phyloP scores from a whole-genome alignment of 73 alveolate species.

The Paramecium sexaurelia region DNA sequence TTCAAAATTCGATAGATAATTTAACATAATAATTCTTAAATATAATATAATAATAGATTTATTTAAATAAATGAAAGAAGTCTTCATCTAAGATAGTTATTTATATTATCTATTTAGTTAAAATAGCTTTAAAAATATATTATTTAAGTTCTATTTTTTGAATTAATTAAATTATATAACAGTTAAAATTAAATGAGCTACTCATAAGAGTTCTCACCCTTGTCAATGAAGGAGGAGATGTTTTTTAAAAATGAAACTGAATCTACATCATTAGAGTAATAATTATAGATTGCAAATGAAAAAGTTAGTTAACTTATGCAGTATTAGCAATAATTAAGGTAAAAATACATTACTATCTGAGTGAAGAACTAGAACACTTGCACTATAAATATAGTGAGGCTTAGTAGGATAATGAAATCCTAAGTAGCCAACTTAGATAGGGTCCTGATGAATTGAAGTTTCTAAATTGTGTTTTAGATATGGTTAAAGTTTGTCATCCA shows the following conservation, averaged over 20 bases:
- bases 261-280: background rate
- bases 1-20: no score
- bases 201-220: slow-evolving; percentile 48
- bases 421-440: background rate
- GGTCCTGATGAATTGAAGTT: background rate
- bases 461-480: slow-evolving; percentile 1
- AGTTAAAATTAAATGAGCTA: slow-evolving; percentile 27
- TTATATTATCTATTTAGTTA: background rate
- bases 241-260: slow-evolving; percentile 30
- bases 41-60: no score
- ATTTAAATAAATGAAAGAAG: no score
- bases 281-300: slow-evolving; percentile 23
- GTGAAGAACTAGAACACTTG: slow-evolving; percentile 47
- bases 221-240: slow-evolving; percentile 38
- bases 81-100: background rate
- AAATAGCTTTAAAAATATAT: background rate
- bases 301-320: slow-evolving; percentile 15
- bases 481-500: slow-evolving; percentile 33
- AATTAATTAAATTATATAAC: background rate
- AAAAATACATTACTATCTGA: background rate
- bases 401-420: slow-evolving; percentile 4
- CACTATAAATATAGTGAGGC: slow-evolving; percentile 6
- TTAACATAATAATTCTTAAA: background rate
- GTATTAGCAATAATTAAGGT: slow-evolving; percentile 34
- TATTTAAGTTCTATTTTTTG: background rate